Conservation (phyloP, 352 stramenopile species). For the Nothophytophthora sp. region DNA sequence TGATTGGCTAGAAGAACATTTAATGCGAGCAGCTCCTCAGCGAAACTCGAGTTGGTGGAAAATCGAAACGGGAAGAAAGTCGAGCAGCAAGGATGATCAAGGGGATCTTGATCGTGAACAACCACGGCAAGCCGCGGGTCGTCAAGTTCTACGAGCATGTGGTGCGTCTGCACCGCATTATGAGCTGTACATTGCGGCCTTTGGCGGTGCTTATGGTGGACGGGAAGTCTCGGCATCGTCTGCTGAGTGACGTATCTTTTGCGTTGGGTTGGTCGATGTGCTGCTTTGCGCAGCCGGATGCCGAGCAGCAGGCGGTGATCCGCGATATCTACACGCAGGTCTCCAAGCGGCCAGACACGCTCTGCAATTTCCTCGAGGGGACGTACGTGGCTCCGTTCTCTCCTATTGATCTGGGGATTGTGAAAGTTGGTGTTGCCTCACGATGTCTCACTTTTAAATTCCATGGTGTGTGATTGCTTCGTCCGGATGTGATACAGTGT, state of each 20-base stretch:
- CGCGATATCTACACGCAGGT: conserved; percentile 98
- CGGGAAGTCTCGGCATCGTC: no score
- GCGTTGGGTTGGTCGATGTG: neutral
- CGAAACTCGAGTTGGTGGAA: no score
- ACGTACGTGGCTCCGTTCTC: conserved; percentile 55
- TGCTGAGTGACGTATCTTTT: neutral
- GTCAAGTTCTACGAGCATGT: conserved; percentile 99
- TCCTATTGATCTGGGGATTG: no score
- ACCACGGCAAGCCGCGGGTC: conserved; percentile 98
- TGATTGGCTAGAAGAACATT: conserved; percentile 45
- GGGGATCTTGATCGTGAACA: conserved; percentile 99
- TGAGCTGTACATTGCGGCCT: neutral
- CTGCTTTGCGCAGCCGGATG: conserved; percentile 76
- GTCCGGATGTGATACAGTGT: conserved; percentile 44
- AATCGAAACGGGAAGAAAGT: neutral
- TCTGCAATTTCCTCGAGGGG: conserved; percentile 99
- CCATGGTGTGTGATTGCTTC: neutral
- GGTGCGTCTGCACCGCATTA: conserved; percentile 48
- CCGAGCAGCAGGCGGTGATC: conserved; percentile 97
- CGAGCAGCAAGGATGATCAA: conserved; percentile 93
- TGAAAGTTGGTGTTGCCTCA: no score
- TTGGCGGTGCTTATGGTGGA: no score
- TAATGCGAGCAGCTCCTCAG: no score
- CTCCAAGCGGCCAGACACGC: conserved; percentile 96
- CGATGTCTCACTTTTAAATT: neutral